Conservation (phyloP, 345 rosid species). For the Brassica juncea region DNA sequence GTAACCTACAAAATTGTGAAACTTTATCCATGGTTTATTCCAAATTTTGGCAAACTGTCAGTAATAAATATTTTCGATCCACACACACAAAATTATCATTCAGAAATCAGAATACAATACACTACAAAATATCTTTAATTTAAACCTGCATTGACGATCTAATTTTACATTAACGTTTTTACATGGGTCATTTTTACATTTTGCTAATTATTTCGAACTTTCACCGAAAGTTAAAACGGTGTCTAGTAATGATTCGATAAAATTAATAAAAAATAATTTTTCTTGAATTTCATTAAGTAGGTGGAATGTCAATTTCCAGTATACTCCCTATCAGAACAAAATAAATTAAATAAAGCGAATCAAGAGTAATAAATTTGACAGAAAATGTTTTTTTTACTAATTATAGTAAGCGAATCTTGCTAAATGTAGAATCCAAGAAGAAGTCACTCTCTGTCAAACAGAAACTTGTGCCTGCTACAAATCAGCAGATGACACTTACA, state of each 20-base stretch:
- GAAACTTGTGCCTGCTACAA: conserved; percentile 33
- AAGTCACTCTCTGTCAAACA: conserved; percentile 36
- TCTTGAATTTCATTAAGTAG: conserved; percentile 2
- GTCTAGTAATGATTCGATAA: conserved; percentile 6
- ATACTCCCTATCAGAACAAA: not conserved
- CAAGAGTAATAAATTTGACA: conserved; percentile 29
- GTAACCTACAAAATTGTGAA: not conserved
- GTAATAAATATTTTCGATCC: not conserved
- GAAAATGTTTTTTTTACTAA: conserved; percentile 8
- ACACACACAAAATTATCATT: not conserved
- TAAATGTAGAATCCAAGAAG: conserved; percentile 31
- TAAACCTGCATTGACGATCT: not conserved
- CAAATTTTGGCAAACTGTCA: not conserved
- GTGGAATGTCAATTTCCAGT: conserved; percentile 29
- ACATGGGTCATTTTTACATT: not conserved
- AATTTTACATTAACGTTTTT: not conserved
- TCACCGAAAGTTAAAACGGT: conserved; percentile 14
- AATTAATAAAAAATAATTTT: not conserved
- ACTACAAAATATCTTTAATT: not conserved
- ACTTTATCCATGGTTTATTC: not conserved
- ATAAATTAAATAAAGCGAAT: conserved; percentile 9
- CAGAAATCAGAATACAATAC: not conserved
- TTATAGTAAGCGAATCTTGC: conserved; percentile 33
- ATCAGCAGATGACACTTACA: conserved; percentile 35
- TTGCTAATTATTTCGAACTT: not conserved